Base-by-base conservation (phyloP, 2,329 filamentous ascomycete genomes). In the Xylariaceae sp. region DNA sequence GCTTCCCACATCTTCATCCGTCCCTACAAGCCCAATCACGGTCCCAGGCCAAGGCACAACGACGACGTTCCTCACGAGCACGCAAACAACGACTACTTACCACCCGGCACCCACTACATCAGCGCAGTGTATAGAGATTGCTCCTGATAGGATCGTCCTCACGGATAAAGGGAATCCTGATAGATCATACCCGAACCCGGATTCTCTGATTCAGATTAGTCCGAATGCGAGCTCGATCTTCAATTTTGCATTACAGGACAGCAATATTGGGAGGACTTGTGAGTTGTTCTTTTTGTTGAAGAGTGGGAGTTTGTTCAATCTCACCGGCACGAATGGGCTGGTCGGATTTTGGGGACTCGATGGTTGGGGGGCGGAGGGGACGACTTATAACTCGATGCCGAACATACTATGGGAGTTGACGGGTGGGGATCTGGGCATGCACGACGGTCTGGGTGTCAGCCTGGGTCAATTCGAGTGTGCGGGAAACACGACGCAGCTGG, bases 161-260 rank as follows among this genome's bases (percentile, higher is more conserved):
- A 66, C 87, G 54, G 74, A 82, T 67, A 76, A 75, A 3, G 66
- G 71, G 14, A 67, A 75, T 14, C 81, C 83, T 0, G 66, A 76
- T 62, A 72, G 67, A 4, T 69, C 77, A 0, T 67, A 68, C 39
- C 45, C 56, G 11, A 62, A 64, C 44, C 22, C 41, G 6, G 41
- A 11, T 10, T 48, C 53, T 46, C 76, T 78, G 55, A 83, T 81
- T 46, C 74, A 75, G 11, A 71, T 85, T 35, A 78, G 76, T 11
- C 66, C 72, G 15, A 72, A 69, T 48, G 66, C 78, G 43, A 78
- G 77, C 10, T 77, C 78, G 11, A 77, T 87, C 61, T 87, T 85
- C 76, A 86, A 86, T 71, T 88, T 88, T 68, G 82, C 86, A 61
- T 78, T 88, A 39, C 79, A 78, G 1, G 54, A 66, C 4, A 66